A percentile compares a stretch with the other conserved stretches of the same genome.
These are phyloP conservation scores for Spathaspora boniae DNA, from an alignment of 805 yeast genomes.

Conservation along the genomic window DNA sequence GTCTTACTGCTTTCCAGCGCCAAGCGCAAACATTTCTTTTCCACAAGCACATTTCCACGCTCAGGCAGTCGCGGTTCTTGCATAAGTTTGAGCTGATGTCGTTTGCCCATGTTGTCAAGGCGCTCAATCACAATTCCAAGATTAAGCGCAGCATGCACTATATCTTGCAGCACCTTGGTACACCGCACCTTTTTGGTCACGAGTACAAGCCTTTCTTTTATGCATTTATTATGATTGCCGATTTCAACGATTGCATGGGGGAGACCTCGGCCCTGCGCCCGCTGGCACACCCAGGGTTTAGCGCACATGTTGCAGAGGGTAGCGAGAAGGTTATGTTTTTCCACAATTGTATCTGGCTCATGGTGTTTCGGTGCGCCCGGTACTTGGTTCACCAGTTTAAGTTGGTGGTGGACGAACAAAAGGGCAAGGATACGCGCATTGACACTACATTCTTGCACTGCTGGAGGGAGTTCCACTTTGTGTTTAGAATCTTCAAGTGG, in stretches of 20 bases:
- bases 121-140: background rate
- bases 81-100: slow-evolving; percentile 2
- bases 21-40: background rate
- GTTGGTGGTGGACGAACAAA: slow-evolving; percentile 6
- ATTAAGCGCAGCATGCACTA: slow-evolving; percentile 1
- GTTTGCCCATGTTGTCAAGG: slow-evolving; percentile 2
- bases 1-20: slow-evolving; percentile 3
- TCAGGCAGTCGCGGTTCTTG: slow-evolving; percentile 3
- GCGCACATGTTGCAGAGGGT: slow-evolving; percentile 14
- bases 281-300: slow-evolving; percentile 24
- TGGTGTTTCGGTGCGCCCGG: slow-evolving; percentile 14
- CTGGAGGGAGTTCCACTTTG: slow-evolving; percentile 16
- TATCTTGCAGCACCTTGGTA: slow-evolving; percentile 3
- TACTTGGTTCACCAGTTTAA: slow-evolving; percentile 13
- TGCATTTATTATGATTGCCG: slow-evolving; percentile 18
- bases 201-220: slow-evolving; percentile 15
- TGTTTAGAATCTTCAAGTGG: slow-evolving; percentile 17
- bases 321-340: slow-evolving; percentile 6
- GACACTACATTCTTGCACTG: background rate
- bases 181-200: background rate
- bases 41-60: background rate
- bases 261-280: background rate
- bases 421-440: background rate
- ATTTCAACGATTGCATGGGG: slow-evolving; percentile 14
- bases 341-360: slow-evolving; percentile 18